Base-by-base conservation (phyloP, 352 stramenopile genomes). In the Phytophthora chlamydospora region DNA sequence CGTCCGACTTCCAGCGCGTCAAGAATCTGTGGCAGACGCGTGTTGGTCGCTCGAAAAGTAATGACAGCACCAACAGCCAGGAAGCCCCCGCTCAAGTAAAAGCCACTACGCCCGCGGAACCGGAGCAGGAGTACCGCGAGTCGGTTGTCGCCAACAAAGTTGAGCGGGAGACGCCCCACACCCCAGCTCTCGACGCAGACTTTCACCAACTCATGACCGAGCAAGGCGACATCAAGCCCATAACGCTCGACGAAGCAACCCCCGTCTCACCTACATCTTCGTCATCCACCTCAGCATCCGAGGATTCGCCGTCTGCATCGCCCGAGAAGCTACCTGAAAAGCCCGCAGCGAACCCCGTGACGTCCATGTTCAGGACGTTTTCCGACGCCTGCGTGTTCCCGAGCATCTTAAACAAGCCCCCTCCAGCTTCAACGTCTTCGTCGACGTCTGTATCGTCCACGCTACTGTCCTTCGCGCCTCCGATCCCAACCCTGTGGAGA, bases 1-100 rank as follows among this genome's bases (percentile, higher is more conserved):
- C 50, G 16, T 34, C 19, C 40, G 58, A 72, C 16, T 71, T 71
- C 44, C 44, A 55, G 40, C 43, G 60, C 56, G 79, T 85, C 38
- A 87, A 88, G 51, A 89, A 47, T 39, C 71, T 92, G 21, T 92
- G 83, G 83, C 77, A 86, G 49, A 83, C 75, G 46, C 83, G 80
- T n/a, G 56, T 73, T 16, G 58, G 68, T 35, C 70, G 76, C 21
- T 73, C 73, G 9, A 66, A 65, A 53, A 82, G 68, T 39, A 51
- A 45, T n/a, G 49, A 54, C 10, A 65, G 19, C 24, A 33, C 34
- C 12, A 16, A 21, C 16, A 31, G 21, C n/a, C 55, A 60, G 38
- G 32, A 66, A 41, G 9, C n/a, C 4, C 4, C 52, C 4, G 21
- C 32, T 3, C 49, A 52, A 53, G 45, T n/a, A n/a, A n/a, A 58